These are phyloP conservation scores for Epichloe sylvatica DNA, from an alignment of 2,329 filamentous ascomycete genomes.

Conservation along the genomic window DNA sequence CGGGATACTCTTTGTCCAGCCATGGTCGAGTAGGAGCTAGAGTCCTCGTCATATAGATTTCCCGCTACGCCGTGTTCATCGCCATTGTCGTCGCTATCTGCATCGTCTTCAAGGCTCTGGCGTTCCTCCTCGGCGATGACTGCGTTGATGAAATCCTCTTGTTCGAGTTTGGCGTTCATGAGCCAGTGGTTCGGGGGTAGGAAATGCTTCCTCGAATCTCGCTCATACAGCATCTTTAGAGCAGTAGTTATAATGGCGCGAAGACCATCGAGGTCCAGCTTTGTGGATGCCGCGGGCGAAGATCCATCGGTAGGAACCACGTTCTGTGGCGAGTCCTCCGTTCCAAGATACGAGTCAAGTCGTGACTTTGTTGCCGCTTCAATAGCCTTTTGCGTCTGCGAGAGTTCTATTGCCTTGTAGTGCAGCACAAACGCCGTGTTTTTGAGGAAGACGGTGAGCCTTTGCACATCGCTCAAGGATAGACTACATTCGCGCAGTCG, in stretches of 20 bases:
- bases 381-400: slow-evolving; percentile 14
- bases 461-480: slow-evolving; percentile 54
- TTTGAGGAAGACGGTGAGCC: slow-evolving; percentile 72
- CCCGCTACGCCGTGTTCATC: slow-evolving; percentile 19
- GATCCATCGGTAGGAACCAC: neutral
- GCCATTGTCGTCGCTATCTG: slow-evolving; percentile 14
- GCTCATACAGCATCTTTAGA: slow-evolving; percentile 78
- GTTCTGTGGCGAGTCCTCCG: neutral
- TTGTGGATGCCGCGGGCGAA: slow-evolving; percentile 9
- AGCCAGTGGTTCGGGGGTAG: slow-evolving; percentile 79
- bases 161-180: slow-evolving; percentile 78
- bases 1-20: slow-evolving; percentile 47
- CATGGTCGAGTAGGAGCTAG: slow-evolving; percentile 18
- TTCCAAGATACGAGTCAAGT: slow-evolving; percentile 17
- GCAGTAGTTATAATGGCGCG: slow-evolving; percentile 67
- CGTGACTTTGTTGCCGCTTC: slow-evolving; percentile 13
- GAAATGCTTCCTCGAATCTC: slow-evolving; percentile 80
- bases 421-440: slow-evolving; percentile 82
- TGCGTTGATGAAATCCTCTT: slow-evolving; percentile 72
- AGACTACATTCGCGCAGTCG: slow-evolving; percentile 52
- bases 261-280: slow-evolving; percentile 59
- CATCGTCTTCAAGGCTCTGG: slow-evolving; percentile 42
- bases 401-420: slow-evolving; percentile 59
- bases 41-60: slow-evolving; percentile 17
- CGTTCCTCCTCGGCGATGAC: slow-evolving; percentile 82